Conservation (phyloP, 164 flowering plant genomes). For the Vitis cinerea region DNA sequence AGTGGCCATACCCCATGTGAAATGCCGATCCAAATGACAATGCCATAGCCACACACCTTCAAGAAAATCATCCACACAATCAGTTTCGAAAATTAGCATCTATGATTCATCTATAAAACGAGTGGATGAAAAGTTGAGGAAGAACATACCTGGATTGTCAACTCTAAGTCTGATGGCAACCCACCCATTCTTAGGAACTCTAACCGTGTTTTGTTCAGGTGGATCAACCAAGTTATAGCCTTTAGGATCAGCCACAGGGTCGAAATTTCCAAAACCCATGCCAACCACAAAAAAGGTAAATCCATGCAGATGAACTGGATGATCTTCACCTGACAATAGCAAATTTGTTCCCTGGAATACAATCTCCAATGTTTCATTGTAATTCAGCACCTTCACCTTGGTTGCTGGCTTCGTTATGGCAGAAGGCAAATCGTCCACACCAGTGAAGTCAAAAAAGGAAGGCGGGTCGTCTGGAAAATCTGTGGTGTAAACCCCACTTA, state of each 20-base stretch:
- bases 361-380: constrained; percentile 5
- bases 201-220: constrained; percentile 8
- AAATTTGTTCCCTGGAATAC: constrained; percentile 9
- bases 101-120: too few species aligned
- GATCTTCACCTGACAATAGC: too few species aligned
- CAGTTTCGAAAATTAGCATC: too few species aligned
- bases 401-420: background rate
- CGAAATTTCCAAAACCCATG: constrained; percentile 16
- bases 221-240: constrained; percentile 17
- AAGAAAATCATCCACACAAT: too few species aligned
- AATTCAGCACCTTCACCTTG: constrained; percentile 5
- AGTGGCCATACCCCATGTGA: too few species aligned
- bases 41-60: too few species aligned
- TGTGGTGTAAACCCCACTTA: background rate
- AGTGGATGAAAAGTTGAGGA: too few species aligned
- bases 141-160: constrained; percentile 18
- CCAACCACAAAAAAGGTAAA: constrained; percentile 16
- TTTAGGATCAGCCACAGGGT: constrained; percentile 2
- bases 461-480: constrained; percentile 3
- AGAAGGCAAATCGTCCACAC: background rate
- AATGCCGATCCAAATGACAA: too few species aligned
- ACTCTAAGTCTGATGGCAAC: constrained; percentile 16
- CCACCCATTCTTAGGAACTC: constrained; percentile 20
- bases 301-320: constrained; percentile 27
- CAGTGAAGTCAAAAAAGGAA: constrained; percentile 4